Base-by-base conservation (phyloP, 1,284 basidiomycete genomes). In the Meira nashicola region DNA sequence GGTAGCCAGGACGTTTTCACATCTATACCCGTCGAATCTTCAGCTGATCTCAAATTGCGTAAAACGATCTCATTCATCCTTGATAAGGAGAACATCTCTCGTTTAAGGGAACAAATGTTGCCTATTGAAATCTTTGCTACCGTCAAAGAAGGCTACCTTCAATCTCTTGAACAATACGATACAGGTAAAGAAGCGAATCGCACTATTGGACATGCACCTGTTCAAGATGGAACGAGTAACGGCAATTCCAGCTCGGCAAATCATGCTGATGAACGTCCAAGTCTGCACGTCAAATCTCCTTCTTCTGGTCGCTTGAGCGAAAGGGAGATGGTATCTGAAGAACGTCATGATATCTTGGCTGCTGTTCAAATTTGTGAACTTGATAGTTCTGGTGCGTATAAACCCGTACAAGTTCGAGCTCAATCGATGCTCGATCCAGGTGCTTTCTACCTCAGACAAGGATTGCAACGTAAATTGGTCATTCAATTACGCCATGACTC, bases 351-450 rank as follows among this genome's bases (percentile, higher is more conserved):
- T 74, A 86, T 96, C 15, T 86, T 91, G 1, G 87, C 88, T 7
- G 89, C 87, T 81, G 79, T 95, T 39, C 88, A 92, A 73, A 84
- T 98, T 50, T 87, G 86, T 74, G 93, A 98, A 79, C 83, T 98
- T 38, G 86, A 85, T 25, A 85, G 88, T 4, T 85, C 88, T 63
- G 94, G 94, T 33, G 83, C 87, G 57, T 97, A 96, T 78, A 79
- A 82, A 38, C 87, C 92, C 3, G 89, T 93, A 0, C 87, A 89
- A 9, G 91, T 96, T 1, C 80, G 90, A 44, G 86, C 89, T 3
- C 84, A 86, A 60, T 85, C 87, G n/a, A 80, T 82, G 57, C 81
- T 91, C 39, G 92, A 94, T 77, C 86, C 89, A 7, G 92, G 92
- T 9, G 86, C 86, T 49, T 94, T 96, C 78, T 87, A 86, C 64